A percentile compares a stretch with the other conserved stretches of the same genome.
Evolutionary conservation across 345 rosid genomes (phyloP).

Genomic region (Eucalyptus melliodora): DNA sequence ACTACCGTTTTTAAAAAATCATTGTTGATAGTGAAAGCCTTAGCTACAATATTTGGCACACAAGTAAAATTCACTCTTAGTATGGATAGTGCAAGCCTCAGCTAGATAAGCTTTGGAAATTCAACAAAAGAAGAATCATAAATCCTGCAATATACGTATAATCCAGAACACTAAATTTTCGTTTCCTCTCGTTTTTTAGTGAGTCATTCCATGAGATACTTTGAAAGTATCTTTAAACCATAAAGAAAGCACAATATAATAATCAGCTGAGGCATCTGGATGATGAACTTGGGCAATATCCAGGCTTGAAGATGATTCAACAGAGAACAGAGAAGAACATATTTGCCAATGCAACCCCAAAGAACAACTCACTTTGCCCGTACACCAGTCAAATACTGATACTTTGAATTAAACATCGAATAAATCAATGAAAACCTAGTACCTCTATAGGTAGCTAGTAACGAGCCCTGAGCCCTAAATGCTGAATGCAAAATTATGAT

Average conservation of each 20-base stretch:
- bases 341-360: not conserved
- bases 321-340: not conserved
- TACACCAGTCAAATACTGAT: not conserved
- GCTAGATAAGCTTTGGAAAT: not conserved
- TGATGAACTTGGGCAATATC: not conserved
- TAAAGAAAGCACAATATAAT: not conserved
- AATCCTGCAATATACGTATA: not conserved
- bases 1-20: not conserved
- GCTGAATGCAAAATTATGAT: not conserved
- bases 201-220: not conserved
- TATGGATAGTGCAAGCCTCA: not conserved
- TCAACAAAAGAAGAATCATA: not conserved
- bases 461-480: not conserved
- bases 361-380: not conserved
- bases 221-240: not conserved
- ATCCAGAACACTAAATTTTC: not conserved
- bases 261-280: not conserved
- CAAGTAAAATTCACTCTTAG: not conserved
- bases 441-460: not conserved
- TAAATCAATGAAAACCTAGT: not conserved
- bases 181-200: not conserved
- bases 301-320: not conserved
- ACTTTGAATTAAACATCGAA: not conserved
- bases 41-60: not conserved
- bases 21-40: not conserved